Conservation (phyloP, 305 asterid genomes). For the Rubia tinctorum region DNA sequence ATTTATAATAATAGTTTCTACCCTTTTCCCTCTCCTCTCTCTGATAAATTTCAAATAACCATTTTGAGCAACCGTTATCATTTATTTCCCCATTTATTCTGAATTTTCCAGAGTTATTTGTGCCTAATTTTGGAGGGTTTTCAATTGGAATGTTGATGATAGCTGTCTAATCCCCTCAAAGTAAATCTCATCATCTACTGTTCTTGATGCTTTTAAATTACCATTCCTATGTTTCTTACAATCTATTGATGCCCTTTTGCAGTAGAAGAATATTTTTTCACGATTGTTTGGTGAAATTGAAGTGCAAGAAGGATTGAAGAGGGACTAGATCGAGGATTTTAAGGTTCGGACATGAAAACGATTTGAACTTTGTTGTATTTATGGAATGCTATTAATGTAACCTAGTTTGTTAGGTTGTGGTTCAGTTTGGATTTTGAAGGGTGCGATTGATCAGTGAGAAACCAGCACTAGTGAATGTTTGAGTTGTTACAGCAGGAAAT, state of each 20-base stretch:
- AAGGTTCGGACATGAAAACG: neutral
- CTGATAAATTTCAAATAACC: neutral
- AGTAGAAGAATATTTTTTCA: neutral
- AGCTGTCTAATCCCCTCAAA: slow-evolving; percentile 12
- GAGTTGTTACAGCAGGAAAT: slow-evolving; percentile 24
- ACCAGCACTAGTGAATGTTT: slow-evolving; percentile 25
- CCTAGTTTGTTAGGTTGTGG: slow-evolving; percentile 18
- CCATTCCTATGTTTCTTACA: neutral
- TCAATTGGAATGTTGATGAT: slow-evolving; percentile 5
- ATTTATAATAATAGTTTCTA: slow-evolving; percentile 21
- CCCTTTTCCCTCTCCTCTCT: neutral
- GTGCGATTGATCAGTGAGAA: slow-evolving; percentile 31
- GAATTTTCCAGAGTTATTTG: neutral
- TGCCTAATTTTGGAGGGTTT: slow-evolving; percentile 6
- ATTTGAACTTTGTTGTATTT: neutral
- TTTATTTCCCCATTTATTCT: neutral
- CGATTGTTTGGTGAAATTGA: neutral
- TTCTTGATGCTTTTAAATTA: slow-evolving; percentile 4
- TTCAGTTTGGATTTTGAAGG: slow-evolving; percentile 19
- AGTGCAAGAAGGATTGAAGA: slow-evolving; percentile 11
- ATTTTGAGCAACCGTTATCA: slow-evolving; percentile 16
- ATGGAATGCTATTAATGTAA: slow-evolving; percentile 1
- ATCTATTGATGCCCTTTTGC: neutral
- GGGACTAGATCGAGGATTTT: slow-evolving; percentile 10
- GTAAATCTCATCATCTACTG: slow-evolving; percentile 16